phyloP scores from a whole-genome alignment of 768 basidiomycete genomes.

The Paxillus involutus region DNA sequence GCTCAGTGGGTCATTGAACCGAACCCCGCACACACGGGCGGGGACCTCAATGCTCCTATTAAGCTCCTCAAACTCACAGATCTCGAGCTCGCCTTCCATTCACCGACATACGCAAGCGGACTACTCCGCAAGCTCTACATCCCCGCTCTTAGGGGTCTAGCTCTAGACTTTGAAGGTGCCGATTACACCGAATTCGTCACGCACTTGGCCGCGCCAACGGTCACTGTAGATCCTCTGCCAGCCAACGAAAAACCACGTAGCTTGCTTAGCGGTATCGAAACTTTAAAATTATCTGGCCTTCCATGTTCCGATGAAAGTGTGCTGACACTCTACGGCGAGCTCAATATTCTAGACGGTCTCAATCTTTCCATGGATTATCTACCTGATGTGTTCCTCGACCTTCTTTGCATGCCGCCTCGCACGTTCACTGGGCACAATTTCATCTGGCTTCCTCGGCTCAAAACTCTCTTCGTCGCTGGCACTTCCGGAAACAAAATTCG shows the following conservation, averaged over 20 bases:
- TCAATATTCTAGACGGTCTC: conserved; percentile 46
- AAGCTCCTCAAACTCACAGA: conserved; percentile 25
- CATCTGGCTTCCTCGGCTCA: conserved; percentile 50
- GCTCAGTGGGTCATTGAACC: conserved; percentile 34
- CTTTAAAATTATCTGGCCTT: conserved; percentile 53
- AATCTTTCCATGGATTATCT: conserved; percentile 38
- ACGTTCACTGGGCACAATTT: not conserved
- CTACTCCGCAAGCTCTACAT: conserved; percentile 28
- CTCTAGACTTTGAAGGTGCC: conserved; percentile 54
- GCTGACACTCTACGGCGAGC: conserved; percentile 44
- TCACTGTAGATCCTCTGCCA: conserved; percentile 29
- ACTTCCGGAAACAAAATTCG: conserved; percentile 42
- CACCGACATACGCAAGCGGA: conserved; percentile 39
- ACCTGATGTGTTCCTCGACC: conserved; percentile 24
- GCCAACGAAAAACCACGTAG: conserved; percentile 35
- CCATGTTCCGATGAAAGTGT: conserved; percentile 38
- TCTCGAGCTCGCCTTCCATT: conserved; percentile 52
- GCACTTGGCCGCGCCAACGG: conserved; percentile 34
- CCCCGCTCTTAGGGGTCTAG: conserved; percentile 37
- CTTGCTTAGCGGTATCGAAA: conserved; percentile 45
- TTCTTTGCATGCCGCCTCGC: conserved; percentile 8
- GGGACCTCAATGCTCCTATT: conserved; percentile 31
- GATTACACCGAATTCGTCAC: conserved; percentile 53
- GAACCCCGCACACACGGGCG: conserved; percentile 16
- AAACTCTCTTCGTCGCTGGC: conserved; percentile 46